Conservation (phyloP, 129 eudicot genomes). For the Lactuca saligna region DNA sequence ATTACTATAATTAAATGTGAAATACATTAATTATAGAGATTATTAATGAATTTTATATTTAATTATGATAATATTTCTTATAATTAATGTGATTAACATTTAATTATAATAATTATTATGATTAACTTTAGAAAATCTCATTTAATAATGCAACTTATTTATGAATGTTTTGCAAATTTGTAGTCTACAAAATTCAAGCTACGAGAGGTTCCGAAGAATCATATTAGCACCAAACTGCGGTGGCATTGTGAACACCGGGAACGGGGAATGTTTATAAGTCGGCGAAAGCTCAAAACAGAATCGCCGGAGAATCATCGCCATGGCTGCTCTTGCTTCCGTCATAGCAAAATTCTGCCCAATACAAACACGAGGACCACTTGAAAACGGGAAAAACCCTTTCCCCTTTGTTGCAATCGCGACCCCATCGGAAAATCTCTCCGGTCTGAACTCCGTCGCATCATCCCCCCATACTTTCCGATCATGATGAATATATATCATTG, state of each 20-base stretch:
- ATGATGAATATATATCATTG: slow-evolving; percentile 42
- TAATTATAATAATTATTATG: no score
- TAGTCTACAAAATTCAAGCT: background rate
- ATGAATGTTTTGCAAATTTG: background rate
- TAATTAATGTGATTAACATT: no score
- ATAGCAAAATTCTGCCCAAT: slow-evolving; percentile 60
- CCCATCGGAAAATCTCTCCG: slow-evolving; percentile 63
- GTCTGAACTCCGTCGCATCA: slow-evolving; percentile 55
- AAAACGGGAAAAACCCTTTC: slow-evolving; percentile 47
- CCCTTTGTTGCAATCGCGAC: slow-evolving; percentile 45
- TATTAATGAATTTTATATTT: no score
- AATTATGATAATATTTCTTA: no score
- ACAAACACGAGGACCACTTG: slow-evolving; percentile 67
- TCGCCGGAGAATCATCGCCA: slow-evolving; percentile 48
- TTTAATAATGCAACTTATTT: background rate
- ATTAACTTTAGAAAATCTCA: no score
- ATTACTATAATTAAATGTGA: no score
- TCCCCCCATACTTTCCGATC: slow-evolving; percentile 60
- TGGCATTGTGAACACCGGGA: slow-evolving; percentile 35
- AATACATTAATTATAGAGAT: no score
- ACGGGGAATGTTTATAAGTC: slow-evolving; percentile 54
- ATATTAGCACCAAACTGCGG: slow-evolving; percentile 67
- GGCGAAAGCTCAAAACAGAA: slow-evolving; percentile 63
- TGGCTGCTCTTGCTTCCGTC: slow-evolving; percentile 53
- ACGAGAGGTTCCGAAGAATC: slow-evolving; percentile 28